Evolutionary conservation across 371 early-diverging fungal species (phyloP), one percentile per base, ranked within the genome.

Genomic region (Mucor piriformis): DNA sequence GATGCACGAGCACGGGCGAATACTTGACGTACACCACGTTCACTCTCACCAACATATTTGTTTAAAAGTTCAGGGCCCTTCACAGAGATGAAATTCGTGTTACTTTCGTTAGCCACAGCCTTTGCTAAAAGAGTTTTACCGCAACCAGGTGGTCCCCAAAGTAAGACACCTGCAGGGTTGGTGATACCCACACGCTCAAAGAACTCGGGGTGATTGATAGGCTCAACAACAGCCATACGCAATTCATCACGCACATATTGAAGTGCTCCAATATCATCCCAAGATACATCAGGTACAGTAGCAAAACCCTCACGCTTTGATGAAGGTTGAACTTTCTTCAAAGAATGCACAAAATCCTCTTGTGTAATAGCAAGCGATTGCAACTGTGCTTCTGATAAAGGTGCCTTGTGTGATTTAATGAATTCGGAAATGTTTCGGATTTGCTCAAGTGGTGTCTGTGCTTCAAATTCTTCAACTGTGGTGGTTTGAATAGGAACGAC

Each of bases 1-100:
- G 91, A 97, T 32, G 96, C 91, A 56, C 95, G 87, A 8, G 99
- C 99, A 33, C 96, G 86, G 3, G 93, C 87, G 85, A 99, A 99
- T 20, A 99, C 96, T 69, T 94, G 92, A 46, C 99, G 90, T 18
- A 99, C 88, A 15, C 96, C 95, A 37, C 96, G 88, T 77, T 99
- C 99, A 78, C 95, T 95, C 70, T 99, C 99, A 60, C 99, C 99
- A 1, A 99, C 99, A 70, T 98, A 99, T 87, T 99, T 99, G 79
- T 96, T 99, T 42, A 99, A 79, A 11, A 99, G 76, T 70, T 99
- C 99, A 16, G 99, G 99, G 0, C 99, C 99, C 70, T 99, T 99
- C 50, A 99, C 96, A 33, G 94, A 93, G 46, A 99, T 95, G 68
- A 99, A 99, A 76, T 99, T 99, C 67, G 95, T 96, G 56, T 94